Percentiles rank a stretch among this genome's conserved stretches.
Conservation (phyloP, 768 basidiomycete species). For the Suillus subalutaceus region DNA sequence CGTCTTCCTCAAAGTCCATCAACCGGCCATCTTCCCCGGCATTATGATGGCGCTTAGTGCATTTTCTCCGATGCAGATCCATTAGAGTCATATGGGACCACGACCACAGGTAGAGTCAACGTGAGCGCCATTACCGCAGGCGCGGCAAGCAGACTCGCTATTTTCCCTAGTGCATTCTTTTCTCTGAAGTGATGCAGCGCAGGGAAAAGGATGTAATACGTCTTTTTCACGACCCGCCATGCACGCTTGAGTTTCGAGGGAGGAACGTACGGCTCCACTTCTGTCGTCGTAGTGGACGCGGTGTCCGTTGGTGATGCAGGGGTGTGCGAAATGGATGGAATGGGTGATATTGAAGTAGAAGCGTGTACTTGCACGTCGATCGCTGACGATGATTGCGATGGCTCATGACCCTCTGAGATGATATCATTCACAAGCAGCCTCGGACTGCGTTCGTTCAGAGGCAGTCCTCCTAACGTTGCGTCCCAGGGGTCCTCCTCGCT, state of each 20-base stretch:
- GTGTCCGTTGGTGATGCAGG: conserved; percentile 49
- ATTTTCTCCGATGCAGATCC: conserved; percentile 27
- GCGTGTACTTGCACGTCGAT: conserved; percentile 9
- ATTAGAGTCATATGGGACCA: conserved; percentile 50
- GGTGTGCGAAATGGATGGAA: conserved; percentile 61
- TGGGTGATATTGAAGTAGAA: conserved; percentile 31
- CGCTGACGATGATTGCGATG: conserved; percentile 7
- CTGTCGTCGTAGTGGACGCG: conserved; percentile 40
- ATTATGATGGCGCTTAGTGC: conserved; percentile 16
- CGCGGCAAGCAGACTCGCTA: conserved; percentile 78
- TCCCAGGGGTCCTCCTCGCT: conserved; percentile 54
- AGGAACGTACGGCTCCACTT: conserved; percentile 46
- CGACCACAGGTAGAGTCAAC: conserved; percentile 88
- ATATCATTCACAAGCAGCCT: conserved; percentile 34
- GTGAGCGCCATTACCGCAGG: conserved; percentile 88
- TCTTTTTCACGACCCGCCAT: conserved; percentile 38
- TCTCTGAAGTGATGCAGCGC: conserved; percentile 73
- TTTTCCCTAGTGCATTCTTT: conserved; percentile 71
- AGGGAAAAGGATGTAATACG: conserved; percentile 78
- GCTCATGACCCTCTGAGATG: conserved; percentile 15
- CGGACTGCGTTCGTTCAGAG: conserved; percentile 53
- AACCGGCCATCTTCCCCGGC: conserved; percentile 47
- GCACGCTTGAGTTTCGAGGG: conserved; percentile 43
- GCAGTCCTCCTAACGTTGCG: conserved; percentile 46
- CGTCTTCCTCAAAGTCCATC: conserved; percentile 77